Evolutionary conservation across 176 grass and related monocot genomes (phyloP), one percentile per base, ranked within the genome.

Genomic region (Raddia distichophylla): DNA sequence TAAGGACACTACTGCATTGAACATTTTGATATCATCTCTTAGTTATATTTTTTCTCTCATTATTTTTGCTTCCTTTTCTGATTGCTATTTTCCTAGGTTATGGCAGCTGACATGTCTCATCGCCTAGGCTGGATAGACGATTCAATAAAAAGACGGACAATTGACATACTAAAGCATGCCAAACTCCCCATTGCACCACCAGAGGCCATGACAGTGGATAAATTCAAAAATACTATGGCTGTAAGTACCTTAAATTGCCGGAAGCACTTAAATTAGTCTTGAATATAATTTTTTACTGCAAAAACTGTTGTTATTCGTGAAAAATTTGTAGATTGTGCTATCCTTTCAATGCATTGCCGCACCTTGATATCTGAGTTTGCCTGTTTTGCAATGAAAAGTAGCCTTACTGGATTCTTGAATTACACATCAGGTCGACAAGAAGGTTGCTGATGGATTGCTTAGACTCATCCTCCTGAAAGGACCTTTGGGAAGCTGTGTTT

Each of bases 81-180:
- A 6, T 35, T 80, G 35, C 7, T 37, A 69, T 43, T 70, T 65
- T 50, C 8, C 17, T 73, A 99, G 96, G 96, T 99, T n/a, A 99
- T 95, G 96, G 93, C 96, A 55, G 87, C 71, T 75, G 93, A 99
- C 44, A 95, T 99, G 96, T 99, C 96, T 68, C 65, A 61, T 73
- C 92, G 96, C 73, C 85, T 99, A 46, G 96, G 93, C 27, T 99
- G 96, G 96, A 99, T 99, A 73, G 96, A 99, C 6, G 89, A 91
- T 53, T 88, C 88, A 64, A 74, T 95, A 11, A 55, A 67, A 71
- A 93, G 91, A 54, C 82, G 93, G 16, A 60, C 64, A 18, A 16
- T 86, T 70, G 81, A 89, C 67, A 99, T 99, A 77, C 83, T 99
- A 64, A 71, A 85, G 33, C 16, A 90, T 75, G 92, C 93, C 60